These are phyloP conservation scores for Petunia axillaris DNA, from an alignment of 257 asterid species.

Conservation along the genomic window DNA sequence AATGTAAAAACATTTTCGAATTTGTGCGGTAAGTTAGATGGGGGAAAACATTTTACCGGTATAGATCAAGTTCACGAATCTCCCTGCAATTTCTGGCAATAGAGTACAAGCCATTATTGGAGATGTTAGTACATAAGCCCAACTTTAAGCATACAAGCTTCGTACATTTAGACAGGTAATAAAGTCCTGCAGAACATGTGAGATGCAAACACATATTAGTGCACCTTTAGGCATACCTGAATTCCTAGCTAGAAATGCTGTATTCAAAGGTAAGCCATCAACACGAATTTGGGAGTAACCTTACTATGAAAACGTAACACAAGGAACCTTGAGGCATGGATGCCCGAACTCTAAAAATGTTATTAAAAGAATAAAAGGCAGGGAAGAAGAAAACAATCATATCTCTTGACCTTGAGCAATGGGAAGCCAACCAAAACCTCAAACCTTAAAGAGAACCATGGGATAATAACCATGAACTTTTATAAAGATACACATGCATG, in stretches of 20 bases:
- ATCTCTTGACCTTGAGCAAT: constrained; percentile 10
- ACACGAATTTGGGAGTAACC: constrained; percentile 15
- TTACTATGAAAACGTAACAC: neutral
- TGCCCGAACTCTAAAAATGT: neutral
- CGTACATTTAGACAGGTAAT: constrained; percentile 59
- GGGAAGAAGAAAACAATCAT: neutral
- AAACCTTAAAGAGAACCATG: neutral
- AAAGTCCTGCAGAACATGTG: constrained; percentile 51
- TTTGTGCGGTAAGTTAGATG: neutral
- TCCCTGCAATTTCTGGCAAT: constrained; percentile 58
- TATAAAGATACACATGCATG: neutral
- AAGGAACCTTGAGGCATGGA: neutral
- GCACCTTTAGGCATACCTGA: neutral
- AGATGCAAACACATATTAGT: constrained; percentile 5
- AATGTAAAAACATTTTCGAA: constrained; percentile 15
- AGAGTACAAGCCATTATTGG: constrained; percentile 64
- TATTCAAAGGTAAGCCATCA: neutral
- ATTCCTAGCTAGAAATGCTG: constrained; percentile 8
- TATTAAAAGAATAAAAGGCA: neutral
- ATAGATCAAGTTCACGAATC: constrained; percentile 67
- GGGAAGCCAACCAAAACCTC: neutral
- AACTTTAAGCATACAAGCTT: constrained; percentile 60
- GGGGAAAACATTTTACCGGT: constrained; percentile 46
- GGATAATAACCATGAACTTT: neutral
- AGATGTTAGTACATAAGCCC: constrained; percentile 63